These are phyloP conservation scores for Colletotrichum scovillei DNA, from an alignment of 2,329 filamentous ascomycete genomes.

Conservation along the genomic window DNA sequence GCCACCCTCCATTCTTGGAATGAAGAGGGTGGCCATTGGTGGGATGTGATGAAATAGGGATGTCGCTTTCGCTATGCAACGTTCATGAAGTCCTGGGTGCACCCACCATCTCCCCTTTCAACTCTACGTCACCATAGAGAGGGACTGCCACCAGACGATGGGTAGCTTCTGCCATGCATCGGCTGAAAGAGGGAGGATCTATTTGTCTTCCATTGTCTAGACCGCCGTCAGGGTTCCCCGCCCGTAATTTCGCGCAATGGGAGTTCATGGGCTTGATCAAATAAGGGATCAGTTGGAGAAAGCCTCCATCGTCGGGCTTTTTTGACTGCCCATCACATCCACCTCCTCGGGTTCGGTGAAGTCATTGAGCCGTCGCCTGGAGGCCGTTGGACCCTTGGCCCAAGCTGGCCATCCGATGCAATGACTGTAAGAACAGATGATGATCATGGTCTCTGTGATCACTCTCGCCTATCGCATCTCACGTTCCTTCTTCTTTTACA, in stretches of 20 bases:
- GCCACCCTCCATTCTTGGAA: background rate
- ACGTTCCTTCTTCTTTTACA: background rate
- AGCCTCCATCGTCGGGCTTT: background rate
- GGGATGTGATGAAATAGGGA: background rate
- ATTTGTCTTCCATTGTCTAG: background rate
- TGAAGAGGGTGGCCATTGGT: background rate
- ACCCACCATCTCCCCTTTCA: background rate
- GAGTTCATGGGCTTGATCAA: background rate
- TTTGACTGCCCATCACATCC: slow-evolving; percentile 1
- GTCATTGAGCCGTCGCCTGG: background rate
- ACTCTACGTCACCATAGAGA: background rate
- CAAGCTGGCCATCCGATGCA: slow-evolving; percentile 9
- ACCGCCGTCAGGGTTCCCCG: background rate
- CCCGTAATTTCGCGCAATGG: background rate
- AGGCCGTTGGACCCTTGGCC: slow-evolving; percentile 7
- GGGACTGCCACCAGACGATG: background rate
- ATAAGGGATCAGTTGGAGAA: background rate
- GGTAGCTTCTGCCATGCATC: slow-evolving; percentile 21
- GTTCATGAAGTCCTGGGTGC: background rate
- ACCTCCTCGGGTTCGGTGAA: background rate
- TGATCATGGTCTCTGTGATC: background rate
- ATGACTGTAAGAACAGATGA: background rate
- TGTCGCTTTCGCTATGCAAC: slow-evolving; percentile 12
- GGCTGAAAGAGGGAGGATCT: slow-evolving; percentile 22
- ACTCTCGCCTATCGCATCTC: slow-evolving; percentile 20